Evolutionary conservation across 495 filamentous ascomycete species (phyloP), one percentile per base, ranked within the genome.

Genomic region (Schizothecium vesticola): DNA sequence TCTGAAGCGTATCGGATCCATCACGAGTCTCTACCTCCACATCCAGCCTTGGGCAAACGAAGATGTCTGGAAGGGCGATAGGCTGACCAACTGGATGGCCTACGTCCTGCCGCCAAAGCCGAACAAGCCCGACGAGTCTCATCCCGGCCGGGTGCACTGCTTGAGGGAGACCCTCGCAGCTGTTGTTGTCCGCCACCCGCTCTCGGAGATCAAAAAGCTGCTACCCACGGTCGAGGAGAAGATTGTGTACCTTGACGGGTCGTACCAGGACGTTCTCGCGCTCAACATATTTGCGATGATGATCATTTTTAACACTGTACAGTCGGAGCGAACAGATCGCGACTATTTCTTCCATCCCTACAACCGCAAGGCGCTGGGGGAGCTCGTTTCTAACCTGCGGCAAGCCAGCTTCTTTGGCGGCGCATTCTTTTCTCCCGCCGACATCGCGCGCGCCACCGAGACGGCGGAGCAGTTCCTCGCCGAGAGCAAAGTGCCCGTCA

Each of bases 371-470:
- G 79, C 83, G 61, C 80, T 97, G 0, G 79, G 85, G 58, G 79
- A 86, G 29, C 81, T 94, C 0, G 89, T 94, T 16, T 84, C 83
- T 63, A 97, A 98, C 74, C 80, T 98, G 31, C 84, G 91, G 25
- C 91, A 96, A 73, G 89, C 92, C n/a, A 90, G 90, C 56, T 96
- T 97, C 73, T 95, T 93, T 80, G 97, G 94, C 84, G 84, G 81
- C 0, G 89, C 89, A 10, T 92, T 93, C 43, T 92, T 91, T 67
- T 87, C 88, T 0, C 68, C 74, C 0, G 80, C 82, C 13, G 86
- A 94, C 68, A 83, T 96, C 6, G 60, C 74, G 6, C 85, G 80
- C 21, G 85, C 91, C 3, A 70, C 94, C 7, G 82, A 91, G 19
- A 86, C 85, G 58, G 88, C 89, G 11, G 76, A 82, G 43, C 82